Evolutionary conservation across 148 eudicot genomes (phyloP), one percentile per base, ranked within the genome.

Genomic region (Cornus suecica): DNA sequence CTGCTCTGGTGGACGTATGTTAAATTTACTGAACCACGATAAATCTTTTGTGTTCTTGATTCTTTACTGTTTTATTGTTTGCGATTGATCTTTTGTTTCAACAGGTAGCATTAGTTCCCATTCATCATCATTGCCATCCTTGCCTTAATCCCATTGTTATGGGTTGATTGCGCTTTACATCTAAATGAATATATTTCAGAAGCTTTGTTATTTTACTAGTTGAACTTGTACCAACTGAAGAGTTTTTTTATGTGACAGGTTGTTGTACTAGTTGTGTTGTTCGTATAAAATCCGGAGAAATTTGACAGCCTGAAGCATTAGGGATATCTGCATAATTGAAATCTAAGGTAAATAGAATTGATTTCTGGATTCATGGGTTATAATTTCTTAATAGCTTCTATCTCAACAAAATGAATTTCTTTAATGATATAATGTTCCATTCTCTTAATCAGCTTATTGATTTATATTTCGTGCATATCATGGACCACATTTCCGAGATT

Each of bases 191-290:
- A 20, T 37, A 28, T 65, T 10, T 20, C 26, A 74, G 14, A 37
- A 30, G 25, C 30, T 42, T 74, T 31, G 23, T 20, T 32, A 10
- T 41, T 75, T 37, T 3, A 51, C 67, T 27, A 61, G 16, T 32
- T 13, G n/a, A 29, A 41, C 65, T 8, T 65, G 27, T 62, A 81
- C 65, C 67, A 22, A 56, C 10, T 11, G 54, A 10, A 66, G 27
- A n/a, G n/a, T n/a, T 22, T 69, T 64, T 28, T 58, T 48, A 32
- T 71, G 66, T 77, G 77, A 56, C 92, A 94, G 99, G 99, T 78
- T 92, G 99, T 85, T 94, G 97, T 84, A 92, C 97, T 71, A 94
- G 99, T 76, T 94, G 97, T 84, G 96, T 94, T 67, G 97, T 94
- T 63, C 96, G 97, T 66, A 80, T 94, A 66, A 94, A 94, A 82